Base-by-base conservation (phyloP, 164 flowering plant genomes). In the Kingdonia uniflora region DNA sequence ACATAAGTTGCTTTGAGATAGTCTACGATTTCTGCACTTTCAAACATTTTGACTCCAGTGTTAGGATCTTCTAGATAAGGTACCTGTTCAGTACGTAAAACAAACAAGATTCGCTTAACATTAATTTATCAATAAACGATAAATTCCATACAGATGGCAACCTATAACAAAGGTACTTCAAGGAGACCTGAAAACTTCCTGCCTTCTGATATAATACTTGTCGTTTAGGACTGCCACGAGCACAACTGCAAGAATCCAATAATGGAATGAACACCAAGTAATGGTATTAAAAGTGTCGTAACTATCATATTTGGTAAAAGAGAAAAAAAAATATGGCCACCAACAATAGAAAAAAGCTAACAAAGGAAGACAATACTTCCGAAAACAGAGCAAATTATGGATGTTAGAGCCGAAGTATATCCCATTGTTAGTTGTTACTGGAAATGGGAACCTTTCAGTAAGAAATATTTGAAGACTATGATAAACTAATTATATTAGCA, bases 31-130 rank as follows among this genome's bases (percentile, higher is more conserved):
- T 82, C 92, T 56, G 97, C 99, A 71, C 99, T 94, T 65, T 94
- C 99, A 66, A 88, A 94, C 90, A 81, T 84, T 55, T 77, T 60
- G 29, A 94, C 77, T 21, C 97, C 99, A 19, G 99, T 94, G 49
- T 88, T 94, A 42, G 99, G 96, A 65, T 94, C 99, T 69, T 84
- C 90, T 43, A 94, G 56, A 57, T 81, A 87, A 16, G 96, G 96
- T 44, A 56, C 95, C 98, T 91, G 76, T 22, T 42, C 24, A 53
- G 50, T 48, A 53, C 16, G 29, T 1, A 38, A 6, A 20, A 26
- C 52, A 42, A n/a, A 46, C 5, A 17, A 25, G 19, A n/a, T 29
- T 5, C 40, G 15, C 19, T 26, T 29, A 24, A 20, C 21, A 16
- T 44, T 17, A 17, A 5, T 16, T 16, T 15, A 23, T 44, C 40